phyloP scores from a whole-genome alignment of 140 eudicot genomes.

The Stevia rebaudiana region DNA sequence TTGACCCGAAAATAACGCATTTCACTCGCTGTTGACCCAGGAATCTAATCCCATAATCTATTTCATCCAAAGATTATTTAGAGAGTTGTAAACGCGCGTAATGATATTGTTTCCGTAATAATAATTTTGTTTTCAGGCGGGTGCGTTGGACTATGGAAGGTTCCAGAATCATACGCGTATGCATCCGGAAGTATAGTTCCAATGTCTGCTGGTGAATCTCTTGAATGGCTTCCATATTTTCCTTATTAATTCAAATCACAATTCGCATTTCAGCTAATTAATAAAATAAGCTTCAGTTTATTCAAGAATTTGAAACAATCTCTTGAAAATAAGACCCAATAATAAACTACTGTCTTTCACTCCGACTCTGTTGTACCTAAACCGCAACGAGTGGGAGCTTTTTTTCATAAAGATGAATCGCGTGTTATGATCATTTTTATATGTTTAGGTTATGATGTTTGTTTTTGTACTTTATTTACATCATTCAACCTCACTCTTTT shows the following conservation, averaged over 20 bases:
- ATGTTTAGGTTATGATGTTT: background rate
- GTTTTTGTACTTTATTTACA: background rate
- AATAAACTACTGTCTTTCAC: background rate
- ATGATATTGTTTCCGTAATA: background rate
- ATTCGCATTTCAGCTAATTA: background rate
- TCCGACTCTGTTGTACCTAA: background rate
- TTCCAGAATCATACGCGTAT: constrained; percentile 54
- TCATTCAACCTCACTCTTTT: too few relatives aligned
- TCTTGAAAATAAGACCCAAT: background rate
- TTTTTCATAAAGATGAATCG: constrained; percentile 1
- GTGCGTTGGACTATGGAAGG: constrained; percentile 94
- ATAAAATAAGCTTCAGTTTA: background rate
- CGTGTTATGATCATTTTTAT: background rate
- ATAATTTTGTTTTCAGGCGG: constrained; percentile 44
- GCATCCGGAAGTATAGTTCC: constrained; percentile 69
- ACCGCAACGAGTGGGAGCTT: background rate
- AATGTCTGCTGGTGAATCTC: constrained; percentile 91
- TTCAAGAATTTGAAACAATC: background rate
- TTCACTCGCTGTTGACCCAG: too few relatives aligned
- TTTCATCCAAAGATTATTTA: too few relatives aligned
- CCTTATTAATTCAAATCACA: constrained; percentile 1
- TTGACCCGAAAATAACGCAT: too few relatives aligned
- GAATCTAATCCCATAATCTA: too few relatives aligned
- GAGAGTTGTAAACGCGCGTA: background rate
- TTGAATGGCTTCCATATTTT: constrained; percentile 58